These are phyloP conservation scores for Eurotiales sp. DNA, from an alignment of 2,329 filamentous ascomycete species.

Conservation along the genomic window DNA sequence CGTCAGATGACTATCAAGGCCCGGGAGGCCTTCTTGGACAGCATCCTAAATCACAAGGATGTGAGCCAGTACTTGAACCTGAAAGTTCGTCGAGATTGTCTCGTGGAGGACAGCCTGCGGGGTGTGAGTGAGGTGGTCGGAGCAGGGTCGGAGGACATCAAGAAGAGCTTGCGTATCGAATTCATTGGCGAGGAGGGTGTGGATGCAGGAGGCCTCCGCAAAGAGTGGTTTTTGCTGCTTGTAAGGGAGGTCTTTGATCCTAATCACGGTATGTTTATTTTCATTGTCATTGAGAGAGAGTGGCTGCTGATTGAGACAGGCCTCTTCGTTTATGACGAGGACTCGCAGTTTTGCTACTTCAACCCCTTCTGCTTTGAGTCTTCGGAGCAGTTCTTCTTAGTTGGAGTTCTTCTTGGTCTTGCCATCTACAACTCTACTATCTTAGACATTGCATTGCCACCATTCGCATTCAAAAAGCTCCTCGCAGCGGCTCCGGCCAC, in stretches of 20 bases:
- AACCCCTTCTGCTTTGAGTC: slow-evolving; percentile 87
- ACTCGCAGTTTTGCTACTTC: slow-evolving; percentile 89
- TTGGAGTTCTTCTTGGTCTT: slow-evolving; percentile 80
- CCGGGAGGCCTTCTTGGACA: slow-evolving; percentile 85
- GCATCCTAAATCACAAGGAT: slow-evolving; percentile 69
- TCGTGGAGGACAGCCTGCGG: slow-evolving; percentile 83
- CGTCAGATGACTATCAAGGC: slow-evolving; percentile 88
- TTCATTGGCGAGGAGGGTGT: slow-evolving; percentile 88
- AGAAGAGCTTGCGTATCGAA: slow-evolving; percentile 81
- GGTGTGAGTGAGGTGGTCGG: slow-evolving; percentile 82
- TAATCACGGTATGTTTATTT: slow-evolving; percentile 65
- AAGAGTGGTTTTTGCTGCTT: slow-evolving; percentile 91
- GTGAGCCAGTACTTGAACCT: slow-evolving; percentile 76
- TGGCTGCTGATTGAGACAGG: slow-evolving; percentile 47
- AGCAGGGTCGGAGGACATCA: slow-evolving; percentile 76
- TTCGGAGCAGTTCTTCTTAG: slow-evolving; percentile 85
- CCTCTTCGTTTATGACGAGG: slow-evolving; percentile 89
- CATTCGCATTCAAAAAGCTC: slow-evolving; percentile 85
- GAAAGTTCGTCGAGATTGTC: slow-evolving; percentile 74
- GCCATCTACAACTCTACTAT: slow-evolving; percentile 96
- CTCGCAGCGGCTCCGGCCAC: slow-evolving; percentile 69
- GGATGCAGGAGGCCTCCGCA: slow-evolving; percentile 82
- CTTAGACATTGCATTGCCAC: slow-evolving; percentile 79
- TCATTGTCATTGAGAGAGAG: neutral
- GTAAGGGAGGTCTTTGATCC: slow-evolving; percentile 89